Conservation (phyloP, 208 protist genomes). For the Leishmania major region DNA sequence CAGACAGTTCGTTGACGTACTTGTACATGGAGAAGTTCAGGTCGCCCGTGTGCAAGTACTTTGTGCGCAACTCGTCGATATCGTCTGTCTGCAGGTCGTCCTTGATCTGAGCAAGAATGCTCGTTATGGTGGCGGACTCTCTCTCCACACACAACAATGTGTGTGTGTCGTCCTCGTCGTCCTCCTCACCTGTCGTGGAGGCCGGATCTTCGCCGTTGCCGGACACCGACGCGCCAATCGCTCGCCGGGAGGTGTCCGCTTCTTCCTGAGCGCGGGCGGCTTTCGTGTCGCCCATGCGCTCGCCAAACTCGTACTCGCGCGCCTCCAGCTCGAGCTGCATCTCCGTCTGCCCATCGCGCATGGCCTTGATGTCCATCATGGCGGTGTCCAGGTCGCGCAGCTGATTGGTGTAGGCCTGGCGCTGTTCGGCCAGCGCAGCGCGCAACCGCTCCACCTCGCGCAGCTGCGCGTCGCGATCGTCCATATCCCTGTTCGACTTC, state of each 20-base stretch:
- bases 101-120: conserved; percentile 82
- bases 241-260: conserved; percentile 4
- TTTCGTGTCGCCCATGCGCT: conserved; percentile 41
- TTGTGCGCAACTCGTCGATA: conserved; percentile 79
- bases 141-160: conserved; percentile 48
- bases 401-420: conserved; percentile 75
- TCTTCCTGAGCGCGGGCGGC: conserved; percentile 17
- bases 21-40: conserved; percentile 97
- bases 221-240: conserved; percentile 6
- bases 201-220: conserved; percentile 18
- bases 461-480: conserved; percentile 92
- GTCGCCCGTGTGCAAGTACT: conserved; percentile 92
- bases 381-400: conserved; percentile 76
- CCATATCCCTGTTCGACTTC: conserved; percentile 94
- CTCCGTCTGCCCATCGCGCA: conserved; percentile 86
- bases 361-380: conserved; percentile 88
- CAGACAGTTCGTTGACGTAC: conserved; percentile 95
- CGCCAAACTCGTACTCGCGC: conserved; percentile 80
- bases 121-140: conserved; percentile 63
- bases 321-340: conserved; percentile 86
- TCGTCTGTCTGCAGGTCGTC: conserved; percentile 83
- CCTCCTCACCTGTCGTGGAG: conserved; percentile 36
- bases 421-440: conserved; percentile 77
- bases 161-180: conserved; percentile 33
- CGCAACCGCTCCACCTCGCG: conserved; percentile 85